These are phyloP conservation scores for Aspergillus bridgeri DNA, from an alignment of 495 filamentous ascomycete genomes.

Conservation along the genomic window DNA sequence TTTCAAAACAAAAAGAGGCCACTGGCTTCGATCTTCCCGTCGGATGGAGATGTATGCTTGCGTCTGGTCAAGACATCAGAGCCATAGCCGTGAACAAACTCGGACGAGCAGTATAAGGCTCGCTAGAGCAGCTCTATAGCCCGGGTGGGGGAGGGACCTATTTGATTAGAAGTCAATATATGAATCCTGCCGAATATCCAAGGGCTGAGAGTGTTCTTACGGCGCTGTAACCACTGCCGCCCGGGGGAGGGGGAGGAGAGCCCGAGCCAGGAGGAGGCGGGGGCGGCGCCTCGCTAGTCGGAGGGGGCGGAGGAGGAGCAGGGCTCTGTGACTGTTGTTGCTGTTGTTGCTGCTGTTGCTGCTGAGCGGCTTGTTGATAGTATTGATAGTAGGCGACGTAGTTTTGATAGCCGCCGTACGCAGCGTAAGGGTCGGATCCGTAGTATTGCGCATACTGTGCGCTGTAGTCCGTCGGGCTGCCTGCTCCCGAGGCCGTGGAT, in stretches of 20 bases:
- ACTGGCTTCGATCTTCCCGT: neutral
- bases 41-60: neutral
- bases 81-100: neutral
- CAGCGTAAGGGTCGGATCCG: constrained; percentile 78
- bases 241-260: constrained; percentile 61
- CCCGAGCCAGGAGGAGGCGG: constrained; percentile 60
- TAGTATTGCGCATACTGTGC: constrained; percentile 87
- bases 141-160: constrained; percentile 54
- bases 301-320: constrained; percentile 60
- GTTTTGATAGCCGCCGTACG: constrained; percentile 82
- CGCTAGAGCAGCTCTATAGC: constrained; percentile 26
- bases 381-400: constrained; percentile 70
- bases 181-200: neutral
- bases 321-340: constrained; percentile 40
- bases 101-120: neutral
- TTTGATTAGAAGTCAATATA: neutral
- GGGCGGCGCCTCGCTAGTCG: constrained; percentile 60
- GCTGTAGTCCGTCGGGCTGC: constrained; percentile 57
- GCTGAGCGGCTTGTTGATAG: constrained; percentile 60
- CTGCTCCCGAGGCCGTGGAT: constrained; percentile 35
- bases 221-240: constrained; percentile 61
- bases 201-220: constrained; percentile 37
- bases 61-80: too few relatives aligned
- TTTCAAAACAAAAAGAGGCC: too few relatives aligned
- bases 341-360: constrained; percentile 50